Percentiles rank a stretch among this genome's conserved stretches.
phyloP scores from a whole-genome alignment of 208 protist genomes.

The Acanthamoeba triangularis region DNA sequence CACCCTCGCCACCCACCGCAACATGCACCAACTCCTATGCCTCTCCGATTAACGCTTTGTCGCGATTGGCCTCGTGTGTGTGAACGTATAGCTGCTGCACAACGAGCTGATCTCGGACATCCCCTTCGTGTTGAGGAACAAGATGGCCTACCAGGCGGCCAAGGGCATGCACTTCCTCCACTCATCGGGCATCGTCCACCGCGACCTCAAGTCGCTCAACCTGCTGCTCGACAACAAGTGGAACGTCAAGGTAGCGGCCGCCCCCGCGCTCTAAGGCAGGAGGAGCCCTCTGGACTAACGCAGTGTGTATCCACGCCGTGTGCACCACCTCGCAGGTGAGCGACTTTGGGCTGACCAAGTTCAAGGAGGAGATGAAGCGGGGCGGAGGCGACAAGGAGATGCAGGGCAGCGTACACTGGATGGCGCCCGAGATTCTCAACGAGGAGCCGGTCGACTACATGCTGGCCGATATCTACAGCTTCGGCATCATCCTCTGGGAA shows the following conservation, averaged over 20 bases:
- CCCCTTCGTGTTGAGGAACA: constrained; percentile 8
- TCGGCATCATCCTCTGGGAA: constrained; percentile 72
- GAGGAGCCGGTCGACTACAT: not conserved
- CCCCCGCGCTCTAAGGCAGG: not conserved
- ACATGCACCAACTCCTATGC: not conserved
- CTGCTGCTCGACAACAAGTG: constrained; percentile 71
- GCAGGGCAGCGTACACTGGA: constrained; percentile 64
- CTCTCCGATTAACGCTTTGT: not conserved
- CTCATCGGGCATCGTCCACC: constrained; percentile 62
- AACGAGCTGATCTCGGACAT: constrained; percentile 54
- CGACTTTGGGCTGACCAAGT: constrained; percentile 67
- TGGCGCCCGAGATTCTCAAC: constrained; percentile 31
- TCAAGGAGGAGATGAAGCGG: constrained; percentile 34
- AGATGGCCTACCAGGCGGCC: constrained; percentile 72
- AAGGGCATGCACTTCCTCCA: constrained; percentile 74
- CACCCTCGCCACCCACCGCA: not conserved
- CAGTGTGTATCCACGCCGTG: too few species aligned
- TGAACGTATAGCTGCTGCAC: not conserved
- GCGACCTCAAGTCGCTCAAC: constrained; percentile 71
- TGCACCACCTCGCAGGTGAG: constrained; percentile 15
- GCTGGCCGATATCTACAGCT: not conserved
- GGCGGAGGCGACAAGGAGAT: not conserved
- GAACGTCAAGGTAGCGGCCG: constrained; percentile 22
- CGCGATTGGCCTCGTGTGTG: not conserved
- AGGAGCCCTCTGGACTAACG: too few species aligned